These are phyloP conservation scores for Kingdonia uniflora DNA, from an alignment of 164 flowering plant genomes.

Conservation along the genomic window DNA sequence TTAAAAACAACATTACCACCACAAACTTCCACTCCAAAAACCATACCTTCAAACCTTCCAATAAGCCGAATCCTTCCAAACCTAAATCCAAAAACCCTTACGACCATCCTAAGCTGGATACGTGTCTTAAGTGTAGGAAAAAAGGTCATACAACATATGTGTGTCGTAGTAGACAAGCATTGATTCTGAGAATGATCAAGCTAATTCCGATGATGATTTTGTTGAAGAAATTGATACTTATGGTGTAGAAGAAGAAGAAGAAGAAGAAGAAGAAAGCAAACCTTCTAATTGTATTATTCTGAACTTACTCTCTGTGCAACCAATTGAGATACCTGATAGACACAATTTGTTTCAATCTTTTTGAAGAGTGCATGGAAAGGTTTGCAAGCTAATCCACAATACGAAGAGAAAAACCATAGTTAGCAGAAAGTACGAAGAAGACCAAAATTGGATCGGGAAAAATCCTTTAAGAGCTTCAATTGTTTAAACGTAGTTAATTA, in stretches of 20 bases:
- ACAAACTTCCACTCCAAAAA: background rate
- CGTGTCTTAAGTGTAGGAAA: no score
- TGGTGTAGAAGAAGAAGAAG: background rate
- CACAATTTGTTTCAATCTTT: background rate
- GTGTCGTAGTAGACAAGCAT: background rate
- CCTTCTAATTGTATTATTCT: no score
- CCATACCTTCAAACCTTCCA: background rate
- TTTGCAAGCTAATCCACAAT: background rate
- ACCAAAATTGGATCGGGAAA: no score
- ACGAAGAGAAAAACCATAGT: no score
- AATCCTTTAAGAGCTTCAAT: no score
- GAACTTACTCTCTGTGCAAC: background rate
- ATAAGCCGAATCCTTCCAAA: background rate
- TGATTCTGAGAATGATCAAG: background rate
- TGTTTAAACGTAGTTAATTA: no score
- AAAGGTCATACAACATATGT: background rate
- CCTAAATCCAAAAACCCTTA: background rate
- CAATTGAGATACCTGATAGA: background rate
- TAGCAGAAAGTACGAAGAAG: no score
- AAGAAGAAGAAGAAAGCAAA: no score
- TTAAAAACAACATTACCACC: background rate
- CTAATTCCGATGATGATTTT: background rate
- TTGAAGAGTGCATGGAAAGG: background rate
- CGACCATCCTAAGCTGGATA: background rate
- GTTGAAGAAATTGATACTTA: background rate